Evolutionary conservation across 495 filamentous ascomycete genomes (phyloP), one percentile per base, ranked within the genome.

Genomic region (Penicillium roqueforti): DNA sequence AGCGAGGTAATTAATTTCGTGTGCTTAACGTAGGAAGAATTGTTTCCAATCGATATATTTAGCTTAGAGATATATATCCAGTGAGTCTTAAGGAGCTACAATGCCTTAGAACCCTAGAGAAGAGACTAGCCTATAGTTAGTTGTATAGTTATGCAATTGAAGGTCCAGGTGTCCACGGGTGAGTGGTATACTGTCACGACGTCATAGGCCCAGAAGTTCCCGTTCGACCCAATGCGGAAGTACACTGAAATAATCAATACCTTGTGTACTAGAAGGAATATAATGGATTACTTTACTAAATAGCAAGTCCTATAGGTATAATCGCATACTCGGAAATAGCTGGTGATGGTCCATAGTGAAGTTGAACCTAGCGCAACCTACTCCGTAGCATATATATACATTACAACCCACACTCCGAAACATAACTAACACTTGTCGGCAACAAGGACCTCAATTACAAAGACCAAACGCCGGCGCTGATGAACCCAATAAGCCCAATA

Each of bases 401-500:
- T 14, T 40, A 45, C 25, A 45, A 11, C 3, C 16, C 18, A 29
- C 22, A 29, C 5, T 14, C n/a, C 16, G 25, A 47, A 46, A 47
- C 10, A 50, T 28, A 28, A 25, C n/a, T n/a, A n/a, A 25, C 19
- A 55, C 13, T 19, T 22, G 25, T 22, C 20, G 40, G 22, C 47
- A 26, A 29, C 6, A 25, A 36, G 3, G 28, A 16, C 46, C 51
- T 47, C 36, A 49, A 51, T 40, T 40, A 29, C 26, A 51, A 47
- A 52, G 52, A 51, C 53, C 58, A 56, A 70, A 72, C 71, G 63
- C 71, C 69, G 44, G 62, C 70, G 70, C 70, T 73, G 58, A 68
- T 67, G 56, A 52, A 52, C 37, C 16, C 29, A 47, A 42, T 51
- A 51, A 52, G 43, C 37, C 16, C 29, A 47, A 42, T 51, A 51